Conservation (phyloP, 352 stramenopile genomes). For the Pythium pyrilobum region DNA sequence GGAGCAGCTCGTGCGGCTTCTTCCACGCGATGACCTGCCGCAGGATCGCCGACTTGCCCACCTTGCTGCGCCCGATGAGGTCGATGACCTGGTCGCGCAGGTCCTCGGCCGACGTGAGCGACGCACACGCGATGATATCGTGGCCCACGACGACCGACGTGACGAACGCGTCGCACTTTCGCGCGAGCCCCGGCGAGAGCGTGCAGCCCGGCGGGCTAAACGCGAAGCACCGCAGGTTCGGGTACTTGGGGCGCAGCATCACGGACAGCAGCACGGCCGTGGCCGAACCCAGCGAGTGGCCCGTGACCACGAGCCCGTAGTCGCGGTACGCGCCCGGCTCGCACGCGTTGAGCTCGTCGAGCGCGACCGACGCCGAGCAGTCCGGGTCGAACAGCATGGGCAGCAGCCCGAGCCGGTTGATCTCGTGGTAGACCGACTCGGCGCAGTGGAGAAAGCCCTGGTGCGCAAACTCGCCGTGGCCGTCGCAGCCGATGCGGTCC, state of each 20-base stretch:
- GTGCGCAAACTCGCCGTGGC: slow-evolving; percentile 65
- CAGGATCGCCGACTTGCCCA: slow-evolving; percentile 78
- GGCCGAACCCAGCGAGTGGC: slow-evolving; percentile 77
- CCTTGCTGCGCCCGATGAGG: slow-evolving; percentile 81
- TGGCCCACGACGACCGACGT: slow-evolving; percentile 77
- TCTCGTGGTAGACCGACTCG: slow-evolving; percentile 65
- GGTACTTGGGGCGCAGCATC: slow-evolving; percentile 75
- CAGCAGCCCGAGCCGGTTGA: slow-evolving; percentile 65
- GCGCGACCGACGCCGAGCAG: slow-evolving; percentile 35
- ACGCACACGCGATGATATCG: slow-evolving; percentile 81
- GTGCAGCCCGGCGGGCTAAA: slow-evolving; percentile 78
- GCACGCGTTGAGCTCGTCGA: slow-evolving; percentile 56
- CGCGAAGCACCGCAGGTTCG: slow-evolving; percentile 73
- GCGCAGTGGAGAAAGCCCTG: slow-evolving; percentile 80
- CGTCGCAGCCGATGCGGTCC: slow-evolving; percentile 63
- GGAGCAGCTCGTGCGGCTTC: slow-evolving; percentile 67
- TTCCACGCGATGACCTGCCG: slow-evolving; percentile 76
- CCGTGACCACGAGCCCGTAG: slow-evolving; percentile 71
- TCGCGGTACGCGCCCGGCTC: slow-evolving; percentile 52
- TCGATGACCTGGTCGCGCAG: slow-evolving; percentile 81
- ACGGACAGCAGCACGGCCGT: slow-evolving; percentile 71
- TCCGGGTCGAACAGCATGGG: slow-evolving; percentile 83
- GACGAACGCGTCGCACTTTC: slow-evolving; percentile 54
- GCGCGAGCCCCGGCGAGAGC: slow-evolving; percentile 62
- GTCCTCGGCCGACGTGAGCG: slow-evolving; percentile 65